Conservation (phyloP, 176 grass and related monocot genomes). For the Oryza meridionalis region DNA sequence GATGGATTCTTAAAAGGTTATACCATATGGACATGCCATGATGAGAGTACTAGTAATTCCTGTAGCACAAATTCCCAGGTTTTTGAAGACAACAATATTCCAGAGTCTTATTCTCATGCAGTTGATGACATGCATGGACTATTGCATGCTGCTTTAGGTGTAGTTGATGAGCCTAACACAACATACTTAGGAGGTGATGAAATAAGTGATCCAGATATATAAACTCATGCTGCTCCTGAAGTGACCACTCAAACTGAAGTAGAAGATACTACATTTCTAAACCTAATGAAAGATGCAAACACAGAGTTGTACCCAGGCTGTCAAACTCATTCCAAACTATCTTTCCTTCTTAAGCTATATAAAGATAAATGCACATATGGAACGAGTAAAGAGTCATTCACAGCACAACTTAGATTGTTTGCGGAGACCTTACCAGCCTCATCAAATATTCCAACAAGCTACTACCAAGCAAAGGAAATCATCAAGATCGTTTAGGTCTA, state of each 20-base stretch:
- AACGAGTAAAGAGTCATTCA: background rate
- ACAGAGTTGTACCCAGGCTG: background rate
- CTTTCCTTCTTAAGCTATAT: slow-evolving; percentile 17
- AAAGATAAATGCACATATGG: background rate
- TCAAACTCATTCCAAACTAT: slow-evolving; percentile 6
- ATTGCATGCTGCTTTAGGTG: background rate
- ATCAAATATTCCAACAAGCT: slow-evolving; percentile 9
- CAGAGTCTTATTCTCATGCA: background rate
- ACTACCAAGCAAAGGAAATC: background rate
- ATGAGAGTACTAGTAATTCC: background rate
- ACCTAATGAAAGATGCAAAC: slow-evolving; percentile 2
- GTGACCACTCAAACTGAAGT: too few species aligned
- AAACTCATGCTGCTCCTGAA: too few species aligned
- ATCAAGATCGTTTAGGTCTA: slow-evolving; percentile 2
- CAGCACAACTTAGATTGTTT: background rate
- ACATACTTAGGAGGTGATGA: too few species aligned
- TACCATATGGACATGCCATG: background rate
- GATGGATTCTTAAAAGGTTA: too few species aligned
- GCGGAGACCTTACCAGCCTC: background rate
- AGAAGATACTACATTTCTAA: background rate
- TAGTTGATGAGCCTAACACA: too few species aligned
- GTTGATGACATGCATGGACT: background rate
- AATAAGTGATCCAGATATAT: background rate
- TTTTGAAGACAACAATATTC: background rate
- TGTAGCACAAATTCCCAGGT: too few species aligned